phyloP scores from a whole-genome alignment of 768 basidiomycete genomes.

The Lentinus brumalis region DNA sequence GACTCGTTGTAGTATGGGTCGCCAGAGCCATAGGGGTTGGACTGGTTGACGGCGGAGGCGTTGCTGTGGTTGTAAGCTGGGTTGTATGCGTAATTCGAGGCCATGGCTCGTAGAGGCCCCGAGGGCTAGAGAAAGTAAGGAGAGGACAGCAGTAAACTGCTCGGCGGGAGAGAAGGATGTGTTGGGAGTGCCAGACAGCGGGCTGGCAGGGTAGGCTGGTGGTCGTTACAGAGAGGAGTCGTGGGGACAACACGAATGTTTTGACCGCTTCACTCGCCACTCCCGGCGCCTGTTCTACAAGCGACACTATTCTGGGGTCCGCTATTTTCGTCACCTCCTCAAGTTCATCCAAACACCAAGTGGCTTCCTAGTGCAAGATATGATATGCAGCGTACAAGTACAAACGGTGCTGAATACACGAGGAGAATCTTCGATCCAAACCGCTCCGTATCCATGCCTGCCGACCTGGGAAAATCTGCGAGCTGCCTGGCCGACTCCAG shows the following conservation, averaged over 20 bases:
- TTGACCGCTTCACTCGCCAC: constrained; percentile 8
- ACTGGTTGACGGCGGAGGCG: constrained; percentile 12
- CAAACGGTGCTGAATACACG: neutral
- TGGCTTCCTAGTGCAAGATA: neutral
- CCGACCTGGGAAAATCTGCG: neutral
- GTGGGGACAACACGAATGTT: constrained; percentile 3
- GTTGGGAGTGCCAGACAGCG: constrained; percentile 6
- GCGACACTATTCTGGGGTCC: constrained; percentile 8
- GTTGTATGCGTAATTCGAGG: constrained; percentile 38
- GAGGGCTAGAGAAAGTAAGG: constrained; percentile 22
- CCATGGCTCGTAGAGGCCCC: constrained; percentile 34
- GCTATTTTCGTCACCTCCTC: constrained; percentile 4
- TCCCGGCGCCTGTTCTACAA: neutral
- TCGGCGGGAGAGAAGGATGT: constrained; percentile 7
- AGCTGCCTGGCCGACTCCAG: neutral
- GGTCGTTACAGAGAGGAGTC: constrained; percentile 18
- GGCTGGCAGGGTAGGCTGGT: constrained; percentile 9
- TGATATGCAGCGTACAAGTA: neutral
- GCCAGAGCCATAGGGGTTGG: constrained; percentile 56
- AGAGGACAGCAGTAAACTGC: constrained; percentile 24
- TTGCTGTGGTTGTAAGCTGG: constrained; percentile 21
- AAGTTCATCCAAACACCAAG: neutral
- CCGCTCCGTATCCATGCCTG: neutral
- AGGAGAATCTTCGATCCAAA: neutral
- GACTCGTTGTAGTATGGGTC: constrained; percentile 73